A percentile compares a stretch with the other conserved stretches of the same genome.
phyloP scores from a whole-genome alignment of 441 rosid genomes.

The Melianthus villosus region DNA sequence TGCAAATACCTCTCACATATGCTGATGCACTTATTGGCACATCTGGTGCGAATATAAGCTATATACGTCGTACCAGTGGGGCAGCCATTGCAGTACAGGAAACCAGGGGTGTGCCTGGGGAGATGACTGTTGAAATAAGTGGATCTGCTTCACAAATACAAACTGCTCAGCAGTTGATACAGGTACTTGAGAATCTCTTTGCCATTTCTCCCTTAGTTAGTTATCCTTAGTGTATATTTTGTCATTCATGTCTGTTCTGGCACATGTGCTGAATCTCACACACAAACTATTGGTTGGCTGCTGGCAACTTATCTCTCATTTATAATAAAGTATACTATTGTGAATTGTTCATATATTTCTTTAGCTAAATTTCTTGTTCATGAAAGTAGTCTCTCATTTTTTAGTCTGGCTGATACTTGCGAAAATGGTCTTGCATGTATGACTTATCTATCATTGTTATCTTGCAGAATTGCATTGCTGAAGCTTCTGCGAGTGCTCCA shows the following conservation, averaged over 20 bases:
- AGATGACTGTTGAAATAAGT: conserved; percentile 23
- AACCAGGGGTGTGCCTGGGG: conserved; percentile 18
- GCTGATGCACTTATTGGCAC: conserved; percentile 21
- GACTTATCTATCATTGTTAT: neutral
- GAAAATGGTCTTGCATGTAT: no score
- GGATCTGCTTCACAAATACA: conserved; percentile 22
- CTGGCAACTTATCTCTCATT: no score
- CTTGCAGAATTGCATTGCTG: conserved; percentile 16
- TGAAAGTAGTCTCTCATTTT: no score
- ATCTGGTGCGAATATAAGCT: conserved; percentile 19
- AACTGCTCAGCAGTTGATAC: conserved; percentile 20
- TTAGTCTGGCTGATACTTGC: no score
- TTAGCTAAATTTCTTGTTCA: no score
- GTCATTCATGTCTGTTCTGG: no score
- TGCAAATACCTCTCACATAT: conserved; percentile 21
- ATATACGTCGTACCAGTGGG: conserved; percentile 22
- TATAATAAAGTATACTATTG: no score
- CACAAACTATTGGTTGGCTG: no score
- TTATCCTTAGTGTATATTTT: no score
- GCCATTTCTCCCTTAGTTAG: no score
- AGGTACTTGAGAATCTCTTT: conserved; percentile 5
- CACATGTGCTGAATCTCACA: no score
- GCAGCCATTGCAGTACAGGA: conserved; percentile 18
- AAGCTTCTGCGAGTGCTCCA: conserved; percentile 10
- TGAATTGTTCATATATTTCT: no score